These are phyloP conservation scores for Penicillium taxi DNA, from an alignment of 495 filamentous ascomycete species.

Conservation along the genomic window DNA sequence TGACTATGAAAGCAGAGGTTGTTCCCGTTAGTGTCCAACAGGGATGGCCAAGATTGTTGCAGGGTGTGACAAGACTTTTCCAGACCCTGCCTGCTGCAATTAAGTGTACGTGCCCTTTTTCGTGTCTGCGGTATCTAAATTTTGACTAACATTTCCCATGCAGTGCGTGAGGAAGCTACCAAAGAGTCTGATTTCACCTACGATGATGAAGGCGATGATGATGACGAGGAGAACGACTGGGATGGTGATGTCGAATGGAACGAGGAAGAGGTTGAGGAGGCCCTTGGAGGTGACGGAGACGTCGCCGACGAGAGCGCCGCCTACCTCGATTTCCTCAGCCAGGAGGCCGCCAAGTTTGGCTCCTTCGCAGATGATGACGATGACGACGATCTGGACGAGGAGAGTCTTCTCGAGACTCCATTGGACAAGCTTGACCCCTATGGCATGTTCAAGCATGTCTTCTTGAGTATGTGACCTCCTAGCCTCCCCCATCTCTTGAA, in stretches of 20 bases:
- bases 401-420: conserved; percentile 83
- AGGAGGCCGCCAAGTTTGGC: conserved; percentile 82
- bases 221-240: conserved; percentile 64
- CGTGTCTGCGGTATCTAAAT: not conserved
- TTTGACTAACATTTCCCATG: conserved; percentile 14
- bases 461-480: conserved; percentile 66
- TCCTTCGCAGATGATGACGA: conserved; percentile 61
- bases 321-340: conserved; percentile 91
- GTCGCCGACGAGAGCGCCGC: conserved; percentile 82
- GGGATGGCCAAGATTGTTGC: conserved; percentile 91
- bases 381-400: conserved; percentile 87
- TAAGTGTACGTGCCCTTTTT: conserved; percentile 51
- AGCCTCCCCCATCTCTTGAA: not conserved
- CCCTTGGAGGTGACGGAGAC: conserved; percentile 53
- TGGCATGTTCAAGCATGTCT: conserved; percentile 67
- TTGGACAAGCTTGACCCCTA: conserved; percentile 94
- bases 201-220: conserved; percentile 67
- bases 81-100: conserved; percentile 80
- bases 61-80: conserved; percentile 87
- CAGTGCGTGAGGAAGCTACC: conserved; percentile 84
- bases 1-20: conserved; percentile 66
- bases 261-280: conserved; percentile 52
- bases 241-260: conserved; percentile 61
- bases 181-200: conserved; percentile 78
- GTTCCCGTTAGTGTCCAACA: conserved; percentile 84